Conservation (phyloP, 1,284 basidiomycete species). For the Trichosporon coremiiforme region DNA sequence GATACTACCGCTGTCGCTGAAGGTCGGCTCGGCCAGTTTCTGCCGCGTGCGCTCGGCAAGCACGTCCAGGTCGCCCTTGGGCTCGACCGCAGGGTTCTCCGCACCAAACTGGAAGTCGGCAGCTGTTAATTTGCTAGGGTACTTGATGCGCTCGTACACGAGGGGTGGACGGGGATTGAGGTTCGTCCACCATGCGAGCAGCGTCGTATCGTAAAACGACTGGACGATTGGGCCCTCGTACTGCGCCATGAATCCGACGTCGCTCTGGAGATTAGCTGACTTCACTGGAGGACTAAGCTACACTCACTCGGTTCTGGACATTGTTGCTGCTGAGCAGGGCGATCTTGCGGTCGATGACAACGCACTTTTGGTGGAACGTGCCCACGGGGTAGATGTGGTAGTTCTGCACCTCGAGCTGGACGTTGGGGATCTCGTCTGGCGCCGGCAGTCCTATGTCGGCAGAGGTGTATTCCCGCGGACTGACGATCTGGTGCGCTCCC, state of each 20-base stretch:
- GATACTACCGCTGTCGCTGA: slow-evolving; percentile 21
- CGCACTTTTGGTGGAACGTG: slow-evolving; percentile 70
- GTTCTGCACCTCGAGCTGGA: slow-evolving; percentile 39
- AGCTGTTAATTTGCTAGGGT: slow-evolving; percentile 16
- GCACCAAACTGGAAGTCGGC: slow-evolving; percentile 35
- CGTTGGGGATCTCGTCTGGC: slow-evolving; percentile 30
- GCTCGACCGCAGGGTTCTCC: slow-evolving; percentile 32
- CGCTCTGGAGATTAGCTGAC: slow-evolving; percentile 67
- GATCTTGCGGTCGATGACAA: slow-evolving; percentile 69
- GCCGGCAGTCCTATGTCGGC: slow-evolving; percentile 26
- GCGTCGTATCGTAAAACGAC: slow-evolving; percentile 69
- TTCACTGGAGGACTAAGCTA: neutral
- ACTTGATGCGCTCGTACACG: slow-evolving; percentile 39
- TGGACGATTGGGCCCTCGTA: slow-evolving; percentile 70
- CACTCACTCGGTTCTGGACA: slow-evolving; percentile 60
- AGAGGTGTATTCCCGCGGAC: slow-evolving; percentile 21
- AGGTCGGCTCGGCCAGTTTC: slow-evolving; percentile 33
- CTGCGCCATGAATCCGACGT: slow-evolving; percentile 68
- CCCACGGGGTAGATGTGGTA: slow-evolving; percentile 48
- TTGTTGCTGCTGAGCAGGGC: slow-evolving; percentile 65
- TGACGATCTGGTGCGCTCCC: slow-evolving; percentile 33
- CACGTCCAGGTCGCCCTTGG: slow-evolving; percentile 35
- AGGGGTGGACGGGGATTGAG: slow-evolving; percentile 65
- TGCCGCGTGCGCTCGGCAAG: slow-evolving; percentile 31
- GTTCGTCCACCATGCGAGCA: slow-evolving; percentile 65